Conservation (phyloP, 768 basidiomycete genomes). For the Boletellus ananiceps region DNA sequence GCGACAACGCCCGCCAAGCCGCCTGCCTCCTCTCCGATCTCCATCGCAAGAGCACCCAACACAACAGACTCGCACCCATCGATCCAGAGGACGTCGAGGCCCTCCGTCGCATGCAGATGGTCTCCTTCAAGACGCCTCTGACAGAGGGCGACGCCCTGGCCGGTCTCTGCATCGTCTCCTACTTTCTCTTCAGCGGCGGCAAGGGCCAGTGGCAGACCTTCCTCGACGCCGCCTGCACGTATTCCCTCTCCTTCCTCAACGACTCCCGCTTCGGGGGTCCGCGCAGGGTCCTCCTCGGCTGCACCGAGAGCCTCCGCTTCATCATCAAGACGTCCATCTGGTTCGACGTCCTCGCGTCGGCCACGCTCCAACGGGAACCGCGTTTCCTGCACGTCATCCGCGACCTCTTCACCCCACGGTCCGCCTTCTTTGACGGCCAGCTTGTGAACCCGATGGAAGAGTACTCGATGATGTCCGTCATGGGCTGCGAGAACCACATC, state of each 20-base stretch:
- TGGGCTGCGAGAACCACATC: slow-evolving; percentile 81
- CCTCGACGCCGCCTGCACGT: slow-evolving; percentile 56
- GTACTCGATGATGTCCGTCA: slow-evolving; percentile 74
- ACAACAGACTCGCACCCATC: slow-evolving; percentile 17
- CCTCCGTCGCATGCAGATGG: slow-evolving; percentile 24
- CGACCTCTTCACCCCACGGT: slow-evolving; percentile 42
- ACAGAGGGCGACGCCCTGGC: slow-evolving; percentile 74
- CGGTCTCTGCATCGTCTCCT: slow-evolving; percentile 69
- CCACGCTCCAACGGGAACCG: slow-evolving; percentile 60
- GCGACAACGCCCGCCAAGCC: slow-evolving; percentile 49
- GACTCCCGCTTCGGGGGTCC: slow-evolving; percentile 35
- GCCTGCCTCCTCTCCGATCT: slow-evolving; percentile 61
- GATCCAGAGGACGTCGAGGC: slow-evolving; percentile 23
- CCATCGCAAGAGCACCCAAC: slow-evolving; percentile 37
- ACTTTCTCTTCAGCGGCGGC: slow-evolving; percentile 75
- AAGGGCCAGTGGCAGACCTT: slow-evolving; percentile 64
- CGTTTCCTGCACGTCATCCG: slow-evolving; percentile 54
- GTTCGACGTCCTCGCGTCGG: slow-evolving; percentile 81
- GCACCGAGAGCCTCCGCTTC: slow-evolving; percentile 54
- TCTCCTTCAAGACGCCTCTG: slow-evolving; percentile 19
- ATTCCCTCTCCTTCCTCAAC: slow-evolving; percentile 47
- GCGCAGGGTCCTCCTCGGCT: slow-evolving; percentile 41
- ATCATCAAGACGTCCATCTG: slow-evolving; percentile 82
- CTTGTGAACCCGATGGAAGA: slow-evolving; percentile 37
- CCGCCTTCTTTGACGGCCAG: slow-evolving; percentile 27